Conservation (phyloP, 441 rosid species). For the Populus hybrid region DNA sequence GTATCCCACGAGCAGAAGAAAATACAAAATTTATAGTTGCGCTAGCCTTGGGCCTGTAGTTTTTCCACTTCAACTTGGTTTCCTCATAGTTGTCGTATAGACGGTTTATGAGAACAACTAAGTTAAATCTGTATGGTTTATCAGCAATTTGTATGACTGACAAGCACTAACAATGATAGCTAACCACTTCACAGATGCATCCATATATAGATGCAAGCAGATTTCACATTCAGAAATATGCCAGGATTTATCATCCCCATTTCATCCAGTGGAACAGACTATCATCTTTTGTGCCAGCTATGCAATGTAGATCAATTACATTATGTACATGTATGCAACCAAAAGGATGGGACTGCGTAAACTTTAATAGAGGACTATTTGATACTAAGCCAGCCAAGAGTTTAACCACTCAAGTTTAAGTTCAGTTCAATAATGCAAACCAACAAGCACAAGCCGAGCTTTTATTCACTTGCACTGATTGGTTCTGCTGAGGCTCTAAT, state of each 20-base stretch:
- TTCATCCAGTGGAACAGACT: neutral
- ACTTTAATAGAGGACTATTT: neutral
- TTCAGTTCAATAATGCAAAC: neutral
- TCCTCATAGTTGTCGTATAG: neutral
- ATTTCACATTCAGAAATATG: conserved; percentile 1
- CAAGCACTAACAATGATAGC: neutral
- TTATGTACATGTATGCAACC: neutral
- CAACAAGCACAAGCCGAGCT: neutral
- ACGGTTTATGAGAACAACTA: neutral
- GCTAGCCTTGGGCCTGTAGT: neutral
- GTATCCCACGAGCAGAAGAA: neutral
- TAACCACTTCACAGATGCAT: too few species aligned
- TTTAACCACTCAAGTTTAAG: neutral
- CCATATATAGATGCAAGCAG: neutral
- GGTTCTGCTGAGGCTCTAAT: neutral
- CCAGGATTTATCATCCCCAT: neutral
- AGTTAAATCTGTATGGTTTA: neutral
- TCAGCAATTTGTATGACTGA: neutral
- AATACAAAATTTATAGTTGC: neutral
- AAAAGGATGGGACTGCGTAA: neutral
- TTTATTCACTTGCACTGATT: conserved; percentile 1
- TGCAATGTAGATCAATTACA: neutral
- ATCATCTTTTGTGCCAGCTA: neutral
- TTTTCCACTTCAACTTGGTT: neutral
- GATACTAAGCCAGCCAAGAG: neutral